Percentiles rank a stretch among this genome's conserved stretches.
phyloP scores from a whole-genome alignment of 306 rosid genomes.

The Prinsepia uniflora region DNA sequence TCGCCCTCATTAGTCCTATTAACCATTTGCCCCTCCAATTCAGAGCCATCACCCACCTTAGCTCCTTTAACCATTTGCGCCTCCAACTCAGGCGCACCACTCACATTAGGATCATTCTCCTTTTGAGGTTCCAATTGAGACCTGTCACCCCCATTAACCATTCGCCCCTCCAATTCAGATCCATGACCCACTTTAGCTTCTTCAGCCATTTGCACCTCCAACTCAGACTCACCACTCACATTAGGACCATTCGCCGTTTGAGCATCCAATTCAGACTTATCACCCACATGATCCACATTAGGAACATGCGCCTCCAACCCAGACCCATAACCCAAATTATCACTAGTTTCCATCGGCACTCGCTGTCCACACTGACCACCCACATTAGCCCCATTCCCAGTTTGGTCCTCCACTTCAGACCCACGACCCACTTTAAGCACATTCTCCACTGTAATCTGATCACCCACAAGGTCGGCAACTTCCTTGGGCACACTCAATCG shows the following conservation, averaged over 20 bases:
- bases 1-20: background rate
- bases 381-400: background rate
- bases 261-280: constrained; percentile 5
- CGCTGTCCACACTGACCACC: background rate
- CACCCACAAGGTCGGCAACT: background rate
- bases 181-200: too few species aligned
- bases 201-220: background rate
- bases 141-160: background rate
- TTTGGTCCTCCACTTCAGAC: background rate
- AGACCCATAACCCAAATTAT: too few species aligned
- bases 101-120: background rate
- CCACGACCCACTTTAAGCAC: background rate
- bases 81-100: background rate
- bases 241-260: background rate
- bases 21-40: background rate
- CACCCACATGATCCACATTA: too few species aligned
- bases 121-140: background rate
- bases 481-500: constrained; percentile 12
- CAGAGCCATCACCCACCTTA: constrained; percentile 4
- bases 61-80: background rate
- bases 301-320: too few species aligned
- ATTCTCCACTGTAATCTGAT: background rate
- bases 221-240: too few species aligned
- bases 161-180: constrained; percentile 1
- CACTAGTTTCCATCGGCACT: too few species aligned